Percentiles rank a stretch among this genome's conserved stretches.
phyloP scores from a whole-genome alignment of 1,139 yeast genomes.

The Yamadazyma atlantica region DNA sequence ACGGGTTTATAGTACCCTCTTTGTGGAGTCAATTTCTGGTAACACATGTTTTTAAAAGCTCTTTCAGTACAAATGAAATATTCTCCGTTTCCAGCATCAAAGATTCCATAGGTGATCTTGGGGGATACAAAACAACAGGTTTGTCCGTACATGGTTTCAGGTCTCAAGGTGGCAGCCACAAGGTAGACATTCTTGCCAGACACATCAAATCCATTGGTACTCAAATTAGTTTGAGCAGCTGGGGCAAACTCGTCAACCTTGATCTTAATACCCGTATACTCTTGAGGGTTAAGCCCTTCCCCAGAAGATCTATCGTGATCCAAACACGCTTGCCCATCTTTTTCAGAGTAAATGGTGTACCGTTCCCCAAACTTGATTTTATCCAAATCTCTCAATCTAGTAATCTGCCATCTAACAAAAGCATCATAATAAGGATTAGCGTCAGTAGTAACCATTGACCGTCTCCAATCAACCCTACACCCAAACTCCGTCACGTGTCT shows the following conservation, averaged over 20 bases:
- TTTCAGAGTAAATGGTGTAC: conserved; percentile 94
- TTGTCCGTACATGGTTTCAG: conserved; percentile 99
- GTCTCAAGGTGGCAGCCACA: conserved; percentile 97
- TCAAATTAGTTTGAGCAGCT: conserved; percentile 52
- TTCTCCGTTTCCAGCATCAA: conserved; percentile 76
- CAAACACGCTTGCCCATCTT: conserved; percentile 99
- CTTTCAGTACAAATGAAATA: conserved; percentile 90
- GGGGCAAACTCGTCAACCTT: conserved; percentile 60
- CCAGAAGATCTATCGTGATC: conserved; percentile 98
- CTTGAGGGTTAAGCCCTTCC: conserved; percentile 97
- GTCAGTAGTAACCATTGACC: conserved; percentile 94
- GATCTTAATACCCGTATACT: conserved; percentile 91
- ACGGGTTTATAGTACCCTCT: conserved; percentile 76
- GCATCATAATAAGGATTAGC: conserved; percentile 94
- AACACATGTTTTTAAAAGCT: conserved; percentile 98
- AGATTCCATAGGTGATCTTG: conserved; percentile 87
- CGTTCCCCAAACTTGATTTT: conserved; percentile 98
- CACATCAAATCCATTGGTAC: conserved; percentile 44
- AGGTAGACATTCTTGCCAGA: conserved; percentile 66
- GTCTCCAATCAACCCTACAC: conserved; percentile 97
- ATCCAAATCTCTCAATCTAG: conserved; percentile 78
- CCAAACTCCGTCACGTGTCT: conserved; percentile 81
- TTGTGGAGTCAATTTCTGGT: conserved; percentile 86
- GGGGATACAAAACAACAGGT: conserved; percentile 98
- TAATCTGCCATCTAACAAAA: conserved; percentile 96